Evolutionary conservation across 495 filamentous ascomycete species (phyloP).

Genomic region (Aspergillus homomorphus): DNA sequence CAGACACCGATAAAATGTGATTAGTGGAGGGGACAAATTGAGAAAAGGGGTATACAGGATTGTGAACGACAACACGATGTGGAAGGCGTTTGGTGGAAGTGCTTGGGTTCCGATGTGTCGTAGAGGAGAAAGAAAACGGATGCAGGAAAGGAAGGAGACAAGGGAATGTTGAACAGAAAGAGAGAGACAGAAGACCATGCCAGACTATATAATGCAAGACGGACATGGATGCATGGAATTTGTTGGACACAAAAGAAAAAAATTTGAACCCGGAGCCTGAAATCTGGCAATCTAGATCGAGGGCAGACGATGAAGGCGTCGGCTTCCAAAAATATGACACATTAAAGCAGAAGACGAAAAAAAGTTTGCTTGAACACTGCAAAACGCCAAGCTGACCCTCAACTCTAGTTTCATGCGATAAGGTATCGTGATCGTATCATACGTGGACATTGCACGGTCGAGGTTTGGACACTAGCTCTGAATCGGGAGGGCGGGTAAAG

Average conservation of each 20-base stretch:
- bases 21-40: slow-evolving; percentile 10
- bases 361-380: slow-evolving; percentile 37
- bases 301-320: slow-evolving; percentile 3
- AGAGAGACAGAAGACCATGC: slow-evolving; percentile 14
- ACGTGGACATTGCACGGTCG: slow-evolving; percentile 37
- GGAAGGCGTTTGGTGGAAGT: neutral
- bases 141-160: slow-evolving; percentile 14
- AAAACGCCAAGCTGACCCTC: slow-evolving; percentile 45
- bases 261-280: slow-evolving; percentile 7
- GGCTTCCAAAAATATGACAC: slow-evolving; percentile 17
- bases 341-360: slow-evolving; percentile 18
- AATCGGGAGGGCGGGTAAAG: slow-evolving; percentile 18
- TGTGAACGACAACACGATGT: slow-evolving; percentile 5
- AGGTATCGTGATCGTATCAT: slow-evolving; percentile 48
- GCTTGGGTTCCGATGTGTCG: slow-evolving; percentile 7
- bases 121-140: slow-evolving; percentile 15
- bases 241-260: slow-evolving; percentile 13
- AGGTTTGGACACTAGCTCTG: slow-evolving; percentile 25
- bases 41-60: slow-evolving; percentile 21
- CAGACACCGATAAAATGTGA: slow-evolving; percentile 1
- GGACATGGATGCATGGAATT: slow-evolving; percentile 4
- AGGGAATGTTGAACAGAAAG: slow-evolving; percentile 16
- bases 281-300: slow-evolving; percentile 15
- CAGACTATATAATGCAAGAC: slow-evolving; percentile 4
- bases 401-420: slow-evolving; percentile 47